Percentiles rank a stretch among this genome's conserved stretches.
These are phyloP conservation scores for Aethionema arabicum DNA, from an alignment of 345 rosid species.

Conservation along the genomic window DNA sequence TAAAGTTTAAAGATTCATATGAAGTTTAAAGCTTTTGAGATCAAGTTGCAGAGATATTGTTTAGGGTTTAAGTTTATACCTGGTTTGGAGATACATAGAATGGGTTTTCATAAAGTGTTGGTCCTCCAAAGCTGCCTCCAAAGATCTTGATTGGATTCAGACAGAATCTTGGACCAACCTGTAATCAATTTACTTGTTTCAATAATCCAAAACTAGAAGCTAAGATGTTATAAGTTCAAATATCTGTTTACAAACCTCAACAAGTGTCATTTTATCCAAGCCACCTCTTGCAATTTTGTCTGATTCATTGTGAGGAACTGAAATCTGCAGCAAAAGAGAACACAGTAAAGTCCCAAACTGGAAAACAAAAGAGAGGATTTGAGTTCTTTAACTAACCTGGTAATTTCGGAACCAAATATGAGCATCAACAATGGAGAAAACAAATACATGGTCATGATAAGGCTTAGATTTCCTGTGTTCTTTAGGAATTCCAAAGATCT, in stretches of 20 bases:
- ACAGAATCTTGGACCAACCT: slow-evolving; percentile 98
- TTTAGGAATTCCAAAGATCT: slow-evolving; percentile 82
- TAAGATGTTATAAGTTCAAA: neutral
- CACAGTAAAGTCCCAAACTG: neutral
- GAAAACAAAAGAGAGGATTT: neutral
- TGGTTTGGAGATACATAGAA: slow-evolving; percentile 86
- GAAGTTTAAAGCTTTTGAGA: neutral
- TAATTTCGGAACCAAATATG: slow-evolving; percentile 91
- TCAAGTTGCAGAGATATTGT: neutral
- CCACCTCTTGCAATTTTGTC: slow-evolving; percentile 73
- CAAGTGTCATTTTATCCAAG: slow-evolving; percentile 76
- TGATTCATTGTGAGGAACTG: slow-evolving; percentile 76
- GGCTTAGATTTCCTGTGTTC: slow-evolving; percentile 80
- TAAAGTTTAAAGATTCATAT: neutral
- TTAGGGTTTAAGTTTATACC: slow-evolving; percentile 37
- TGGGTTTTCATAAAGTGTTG: slow-evolving; percentile 86
- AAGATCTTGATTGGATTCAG: slow-evolving; percentile 92
- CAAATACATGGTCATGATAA: slow-evolving; percentile 76
- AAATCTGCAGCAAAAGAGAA: slow-evolving; percentile 46
- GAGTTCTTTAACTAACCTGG: slow-evolving; percentile 47
- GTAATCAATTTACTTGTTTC: slow-evolving; percentile 15
- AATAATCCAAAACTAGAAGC: neutral
- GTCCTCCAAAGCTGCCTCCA: slow-evolving; percentile 94
- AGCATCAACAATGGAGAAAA: slow-evolving; percentile 76
- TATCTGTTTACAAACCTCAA: slow-evolving; percentile 51